These are phyloP conservation scores for Populus pruinosa DNA, from an alignment of 345 rosid species.

Conservation along the genomic window DNA sequence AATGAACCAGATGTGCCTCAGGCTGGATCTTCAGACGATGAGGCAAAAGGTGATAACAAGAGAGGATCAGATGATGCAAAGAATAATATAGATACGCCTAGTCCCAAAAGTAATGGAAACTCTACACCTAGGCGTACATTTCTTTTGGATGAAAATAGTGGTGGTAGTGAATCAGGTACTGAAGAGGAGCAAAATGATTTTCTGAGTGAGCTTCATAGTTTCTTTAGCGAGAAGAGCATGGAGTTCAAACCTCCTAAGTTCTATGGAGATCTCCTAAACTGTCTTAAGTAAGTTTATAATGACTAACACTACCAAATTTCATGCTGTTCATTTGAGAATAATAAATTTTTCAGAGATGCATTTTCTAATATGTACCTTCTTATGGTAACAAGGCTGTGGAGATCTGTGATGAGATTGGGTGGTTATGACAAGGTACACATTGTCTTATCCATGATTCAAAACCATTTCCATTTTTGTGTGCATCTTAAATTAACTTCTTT, in stretches of 20 bases:
- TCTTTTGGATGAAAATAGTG: slow-evolving; percentile 38
- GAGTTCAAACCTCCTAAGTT: slow-evolving; percentile 77
- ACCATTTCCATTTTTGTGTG: neutral
- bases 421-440: slow-evolving; percentile 65
- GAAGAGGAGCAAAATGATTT: slow-evolving; percentile 60
- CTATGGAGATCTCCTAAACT: slow-evolving; percentile 65
- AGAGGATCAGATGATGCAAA: slow-evolving; percentile 34
- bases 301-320: neutral
- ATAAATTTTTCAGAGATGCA: neutral
- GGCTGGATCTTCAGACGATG: slow-evolving; percentile 34
- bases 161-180: slow-evolving; percentile 61
- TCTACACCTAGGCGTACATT: slow-evolving; percentile 28
- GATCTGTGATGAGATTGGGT: slow-evolving; percentile 62
- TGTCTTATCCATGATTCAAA: neutral
- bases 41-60: slow-evolving; percentile 30
- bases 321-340: neutral
- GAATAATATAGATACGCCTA: slow-evolving; percentile 21
- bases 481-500: neutral
- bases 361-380: neutral
- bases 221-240: slow-evolving; percentile 51
- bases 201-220: slow-evolving; percentile 54
- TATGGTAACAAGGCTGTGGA: slow-evolving; percentile 54
- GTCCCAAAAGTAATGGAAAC: slow-evolving; percentile 32
- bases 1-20: slow-evolving; percentile 23
- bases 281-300: slow-evolving; percentile 51